Percentiles rank a stretch among this genome's conserved stretches.
These are phyloP conservation scores for Pseudofabraea citricarpa DNA, from an alignment of 2,329 filamentous ascomycete genomes.

Conservation along the genomic window DNA sequence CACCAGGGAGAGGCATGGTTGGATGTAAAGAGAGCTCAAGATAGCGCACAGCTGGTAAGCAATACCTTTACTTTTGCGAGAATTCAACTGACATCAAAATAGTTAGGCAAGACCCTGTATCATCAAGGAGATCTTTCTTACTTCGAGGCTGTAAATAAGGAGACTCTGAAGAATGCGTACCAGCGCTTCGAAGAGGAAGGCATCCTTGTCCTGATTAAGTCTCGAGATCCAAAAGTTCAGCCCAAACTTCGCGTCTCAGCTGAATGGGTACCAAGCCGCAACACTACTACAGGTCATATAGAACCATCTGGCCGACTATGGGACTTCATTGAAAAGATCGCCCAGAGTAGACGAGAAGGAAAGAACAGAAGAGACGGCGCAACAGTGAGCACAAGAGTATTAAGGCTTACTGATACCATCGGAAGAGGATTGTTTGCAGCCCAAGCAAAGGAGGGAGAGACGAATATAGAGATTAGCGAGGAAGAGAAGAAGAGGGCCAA, in stretches of 20 bases:
- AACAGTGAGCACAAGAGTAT: conserved; percentile 77
- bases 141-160: conserved; percentile 97
- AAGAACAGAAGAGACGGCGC: conserved; percentile 95
- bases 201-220: conserved; percentile 71
- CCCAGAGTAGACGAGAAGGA: conserved; percentile 76
- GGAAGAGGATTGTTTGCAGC: conserved; percentile 61
- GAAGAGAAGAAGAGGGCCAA: conserved; percentile 48
- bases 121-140: conserved; percentile 96
- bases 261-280: conserved; percentile 69
- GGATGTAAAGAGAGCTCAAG: conserved; percentile 70
- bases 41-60: conserved; percentile 73
- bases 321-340: conserved; percentile 89
- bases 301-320: conserved; percentile 73
- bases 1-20: conserved; percentile 67
- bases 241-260: conserved; percentile 64
- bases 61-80: background rate
- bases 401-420: conserved; percentile 70
- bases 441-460: conserved; percentile 34
- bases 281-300: conserved; percentile 55
- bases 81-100: conserved; percentile 19
- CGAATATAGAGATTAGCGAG: conserved; percentile 33
- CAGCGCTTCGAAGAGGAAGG: conserved; percentile 84
- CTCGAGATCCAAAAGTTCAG: conserved; percentile 56
- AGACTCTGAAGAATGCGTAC: conserved; percentile 93
- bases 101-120: conserved; percentile 94